Base-by-base conservation (phyloP, 2,329 filamentous ascomycete genomes). In the Penicillium oxalicum region DNA sequence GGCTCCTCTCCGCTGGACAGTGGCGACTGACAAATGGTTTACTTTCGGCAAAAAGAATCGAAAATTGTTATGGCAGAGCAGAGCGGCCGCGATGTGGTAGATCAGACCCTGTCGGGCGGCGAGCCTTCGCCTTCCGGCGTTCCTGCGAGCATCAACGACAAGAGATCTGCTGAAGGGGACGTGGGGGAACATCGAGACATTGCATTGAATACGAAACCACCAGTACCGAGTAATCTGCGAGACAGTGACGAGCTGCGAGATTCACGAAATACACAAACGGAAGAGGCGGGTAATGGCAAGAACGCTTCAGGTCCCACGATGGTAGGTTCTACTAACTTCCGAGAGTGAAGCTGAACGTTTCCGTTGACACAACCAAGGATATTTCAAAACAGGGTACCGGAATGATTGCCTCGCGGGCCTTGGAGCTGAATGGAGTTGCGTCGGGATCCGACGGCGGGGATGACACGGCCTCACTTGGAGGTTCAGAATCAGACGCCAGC, bases 51-150 rank as follows among this genome's bases (percentile, higher is more conserved):
- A 47, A 53, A 70, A 78, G 76, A 70, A 69, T 69, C 73, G 70
- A 70, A 74, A 69, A 74, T 80, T 84, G 81, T 84, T 83, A 84
- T 84, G 81, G 81, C 81, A 83, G 81, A 83, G 80, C 78, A 81
- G 79, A 79, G 73, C 68, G 76, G 74, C 78, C 80, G 82, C 73
- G 77, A 84, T 84, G 81, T 83, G 81, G 81, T 84, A 82, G 81
- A 81, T 75, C 76, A 82, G 78, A 76, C 79, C 75, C 75, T 77
- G 81, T 84, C 81, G 80, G 76, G 80, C 74, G 79, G 79, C 77
- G 78, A 76, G 68, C 68, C 71, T 68, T 76, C 76, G 76, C 77
- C 79, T 74, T 80, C 80, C 79, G 81, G 81, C 80, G 79, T 75
- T 73, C 75, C 77, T 82, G 79, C 78, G 76, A 77, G 74, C 75